Evolutionary conservation across 495 filamentous ascomycete species (phyloP).

Genomic region (Articulospora tetracladia): DNA sequence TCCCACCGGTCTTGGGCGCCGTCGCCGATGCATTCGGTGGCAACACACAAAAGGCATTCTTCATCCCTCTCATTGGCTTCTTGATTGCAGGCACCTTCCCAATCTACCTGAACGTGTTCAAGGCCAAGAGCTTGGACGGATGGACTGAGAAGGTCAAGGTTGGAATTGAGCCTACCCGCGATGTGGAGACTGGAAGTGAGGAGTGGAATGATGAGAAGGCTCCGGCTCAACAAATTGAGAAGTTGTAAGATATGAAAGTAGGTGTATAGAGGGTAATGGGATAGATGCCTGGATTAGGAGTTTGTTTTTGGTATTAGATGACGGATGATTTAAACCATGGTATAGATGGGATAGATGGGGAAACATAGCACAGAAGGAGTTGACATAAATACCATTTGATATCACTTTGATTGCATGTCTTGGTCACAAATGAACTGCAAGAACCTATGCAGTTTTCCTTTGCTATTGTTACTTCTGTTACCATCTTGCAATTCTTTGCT

Average conservation of each 20-base stretch:
- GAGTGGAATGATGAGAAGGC: slow-evolving; percentile 6
- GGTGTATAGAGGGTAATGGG: no score
- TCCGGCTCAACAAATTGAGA: slow-evolving; percentile 2
- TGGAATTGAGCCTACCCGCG: slow-evolving; percentile 14
- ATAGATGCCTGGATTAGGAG: no score
- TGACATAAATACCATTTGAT: no score
- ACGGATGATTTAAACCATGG: no score
- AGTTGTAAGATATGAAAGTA: background rate
- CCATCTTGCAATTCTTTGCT: no score
- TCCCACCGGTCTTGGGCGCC: slow-evolving; percentile 59
- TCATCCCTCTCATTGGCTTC: slow-evolving; percentile 31
- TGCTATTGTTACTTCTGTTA: no score
- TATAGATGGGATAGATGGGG: no score
- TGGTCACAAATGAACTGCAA: no score
- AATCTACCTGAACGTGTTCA: slow-evolving; percentile 28
- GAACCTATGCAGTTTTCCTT: no score
- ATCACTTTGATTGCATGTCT: no score
- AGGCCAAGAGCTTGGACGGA: slow-evolving; percentile 19
- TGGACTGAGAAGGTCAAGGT: slow-evolving; percentile 23
- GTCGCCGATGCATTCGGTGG: slow-evolving; percentile 43
- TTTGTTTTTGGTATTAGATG: no score
- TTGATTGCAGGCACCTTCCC: slow-evolving; percentile 31
- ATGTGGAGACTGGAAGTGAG: slow-evolving; percentile 9
- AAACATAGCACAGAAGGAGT: no score
- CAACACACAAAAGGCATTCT: slow-evolving; percentile 34